Evolutionary conservation across 2,329 filamentous ascomycete species (phyloP).

Genomic region (Xylariaceae sp.): DNA sequence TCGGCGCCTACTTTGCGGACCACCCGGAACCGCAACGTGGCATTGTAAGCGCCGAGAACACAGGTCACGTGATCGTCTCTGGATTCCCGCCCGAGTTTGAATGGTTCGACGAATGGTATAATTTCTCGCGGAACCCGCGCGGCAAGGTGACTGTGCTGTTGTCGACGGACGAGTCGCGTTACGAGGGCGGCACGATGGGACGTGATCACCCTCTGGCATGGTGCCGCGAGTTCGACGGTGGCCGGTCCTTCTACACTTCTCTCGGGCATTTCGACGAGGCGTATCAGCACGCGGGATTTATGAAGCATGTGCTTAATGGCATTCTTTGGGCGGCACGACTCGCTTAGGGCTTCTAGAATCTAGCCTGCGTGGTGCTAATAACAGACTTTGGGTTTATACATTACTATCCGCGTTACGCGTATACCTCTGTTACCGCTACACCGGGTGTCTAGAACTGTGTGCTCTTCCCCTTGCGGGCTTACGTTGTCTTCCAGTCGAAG

Average conservation of each 20-base stretch:
- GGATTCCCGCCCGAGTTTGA: slow-evolving; percentile 21
- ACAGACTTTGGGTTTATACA: background rate
- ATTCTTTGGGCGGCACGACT: slow-evolving; percentile 22
- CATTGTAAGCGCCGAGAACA: slow-evolving; percentile 31
- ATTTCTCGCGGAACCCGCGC: slow-evolving; percentile 35
- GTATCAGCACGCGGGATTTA: slow-evolving; percentile 34
- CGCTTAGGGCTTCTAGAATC: background rate
- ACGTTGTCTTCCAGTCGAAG: slow-evolving; percentile 26
- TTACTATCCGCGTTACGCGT: background rate
- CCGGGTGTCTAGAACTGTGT: too few species aligned
- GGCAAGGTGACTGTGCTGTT: slow-evolving; percentile 35
- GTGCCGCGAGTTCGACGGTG: slow-evolving; percentile 39
- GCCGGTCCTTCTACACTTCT: slow-evolving; percentile 40
- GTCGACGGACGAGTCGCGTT: slow-evolving; percentile 35
- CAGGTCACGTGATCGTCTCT: slow-evolving; percentile 31
- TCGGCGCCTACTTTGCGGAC: slow-evolving; percentile 38
- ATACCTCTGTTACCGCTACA: too few species aligned
- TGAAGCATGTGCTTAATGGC: slow-evolving; percentile 25
- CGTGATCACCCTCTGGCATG: slow-evolving; percentile 39
- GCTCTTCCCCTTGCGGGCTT: too few species aligned
- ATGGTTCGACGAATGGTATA: slow-evolving; percentile 44
- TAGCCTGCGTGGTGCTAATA: too few species aligned
- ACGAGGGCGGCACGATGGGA: slow-evolving; percentile 36
- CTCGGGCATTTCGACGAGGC: slow-evolving; percentile 41
- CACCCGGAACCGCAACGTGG: slow-evolving; percentile 38